Evolutionary conservation across 2,329 filamentous ascomycete genomes (phyloP).

Genomic region (Chaetomiaceae sp.): DNA sequence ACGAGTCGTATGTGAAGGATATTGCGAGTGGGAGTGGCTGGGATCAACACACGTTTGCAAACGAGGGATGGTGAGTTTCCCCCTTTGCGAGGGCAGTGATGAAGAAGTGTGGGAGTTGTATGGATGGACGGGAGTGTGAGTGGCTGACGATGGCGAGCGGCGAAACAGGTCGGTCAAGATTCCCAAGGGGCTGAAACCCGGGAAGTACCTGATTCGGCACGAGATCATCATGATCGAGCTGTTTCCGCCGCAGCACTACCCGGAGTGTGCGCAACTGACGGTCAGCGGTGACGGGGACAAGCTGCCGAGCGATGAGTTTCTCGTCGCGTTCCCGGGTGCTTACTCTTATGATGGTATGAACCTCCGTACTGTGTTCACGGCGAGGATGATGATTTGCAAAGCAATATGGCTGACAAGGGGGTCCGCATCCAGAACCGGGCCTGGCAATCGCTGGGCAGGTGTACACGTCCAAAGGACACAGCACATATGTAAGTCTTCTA

Average conservation of each 20-base stretch:
- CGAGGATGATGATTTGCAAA: too few species aligned
- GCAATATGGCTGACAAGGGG: too few species aligned
- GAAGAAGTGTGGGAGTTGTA: background rate
- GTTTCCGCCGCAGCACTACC: slow-evolving; percentile 3
- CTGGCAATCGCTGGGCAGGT: background rate
- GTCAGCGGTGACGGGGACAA: slow-evolving; percentile 1
- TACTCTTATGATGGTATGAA: slow-evolving; percentile 1
- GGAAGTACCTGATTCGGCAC: slow-evolving; percentile 47
- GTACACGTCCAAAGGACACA: slow-evolving; percentile 1
- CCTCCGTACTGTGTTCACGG: too few species aligned
- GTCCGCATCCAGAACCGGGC: background rate
- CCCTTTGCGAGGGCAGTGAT: too few species aligned
- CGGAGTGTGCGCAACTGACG: slow-evolving; percentile 3
- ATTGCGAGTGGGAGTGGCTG: too few species aligned
- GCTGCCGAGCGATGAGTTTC: slow-evolving; percentile 1
- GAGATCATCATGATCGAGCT: slow-evolving; percentile 37
- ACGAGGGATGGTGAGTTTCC: too few species aligned
- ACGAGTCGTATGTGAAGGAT: too few species aligned
- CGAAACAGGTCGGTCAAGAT: slow-evolving; percentile 35
- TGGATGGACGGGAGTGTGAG: background rate
- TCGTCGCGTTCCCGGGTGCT: slow-evolving; percentile 1
- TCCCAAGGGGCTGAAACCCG: slow-evolving; percentile 38
- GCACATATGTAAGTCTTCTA: background rate
- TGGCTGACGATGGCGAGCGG: slow-evolving; percentile 32
- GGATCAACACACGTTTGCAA: too few species aligned